Evolutionary conservation across 306 rosid species (phyloP), one percentile per base, ranked within the genome.

Genomic region (Abrus pulchellus): DNA sequence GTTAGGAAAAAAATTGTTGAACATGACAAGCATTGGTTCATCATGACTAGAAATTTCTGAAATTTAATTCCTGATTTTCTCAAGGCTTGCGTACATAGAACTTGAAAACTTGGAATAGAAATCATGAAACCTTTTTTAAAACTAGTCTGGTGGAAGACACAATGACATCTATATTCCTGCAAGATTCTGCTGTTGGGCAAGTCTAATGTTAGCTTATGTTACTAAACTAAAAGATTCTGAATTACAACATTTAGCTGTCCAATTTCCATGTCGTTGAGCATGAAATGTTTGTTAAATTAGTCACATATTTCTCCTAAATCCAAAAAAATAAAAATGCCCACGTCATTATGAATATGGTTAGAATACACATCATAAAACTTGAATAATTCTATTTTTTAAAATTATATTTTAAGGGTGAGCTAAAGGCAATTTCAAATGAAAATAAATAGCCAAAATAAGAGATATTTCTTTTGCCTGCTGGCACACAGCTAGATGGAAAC

Each of bases 181-280:
- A 30, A 45, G 80, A 76, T 77, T 10, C 36, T 77, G 41, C 40
- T 53, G 40, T 54, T 36, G 5, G 49, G 41, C 10, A 75, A 33
- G n/a, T 74, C 57, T 32, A 30, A 57, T 74, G 33, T 4, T 13
- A 74, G 52, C 13, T 57, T 28, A 56, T 48, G 73, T 50, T 47
- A 27, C 49, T 14, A n/a, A 54, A 6, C 29, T 13, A n/a, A 1
- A 54, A n/a, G 20, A 14, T 5, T 1, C 32, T 1, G 34, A 72
- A 36, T 13, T 5, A 8, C 50, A 54, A 54, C 9, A 55, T 72
- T 40, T 73, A 48, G 34, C 12, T 40, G 41, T 73, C 54, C 29
- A 38, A 30, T 53, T 57, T 32, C 34, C 70, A 45, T 60, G 70
- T 75, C 6, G 11, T 47, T 48, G 53, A 75, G 13, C 48, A 12